Evolutionary conservation across 2,329 filamentous ascomycete genomes (phyloP).

Genomic region (Trichoderma koningii): DNA sequence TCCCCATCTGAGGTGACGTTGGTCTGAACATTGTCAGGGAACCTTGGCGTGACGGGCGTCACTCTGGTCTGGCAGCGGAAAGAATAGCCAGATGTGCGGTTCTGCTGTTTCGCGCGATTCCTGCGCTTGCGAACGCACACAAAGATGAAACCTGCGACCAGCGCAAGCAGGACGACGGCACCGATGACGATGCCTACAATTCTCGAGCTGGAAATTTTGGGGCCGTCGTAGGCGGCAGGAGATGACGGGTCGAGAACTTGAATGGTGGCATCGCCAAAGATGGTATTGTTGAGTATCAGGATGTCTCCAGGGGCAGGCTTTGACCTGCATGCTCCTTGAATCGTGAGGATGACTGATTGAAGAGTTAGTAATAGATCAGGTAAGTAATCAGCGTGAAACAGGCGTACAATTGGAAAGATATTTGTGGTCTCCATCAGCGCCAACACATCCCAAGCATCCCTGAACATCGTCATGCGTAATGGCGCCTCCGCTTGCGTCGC

Average conservation of each 20-base stretch:
- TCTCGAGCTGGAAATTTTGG: constrained; percentile 41
- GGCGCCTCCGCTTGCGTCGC: constrained; percentile 44
- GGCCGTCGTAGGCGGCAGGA: background rate
- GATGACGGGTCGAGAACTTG: constrained; percentile 9
- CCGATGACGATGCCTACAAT: constrained; percentile 51
- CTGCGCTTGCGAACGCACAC: constrained; percentile 50
- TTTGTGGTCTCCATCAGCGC: constrained; percentile 44
- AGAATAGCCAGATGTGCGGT: constrained; percentile 47
- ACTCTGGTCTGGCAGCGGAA: constrained; percentile 50
- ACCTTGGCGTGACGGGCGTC: constrained; percentile 4
- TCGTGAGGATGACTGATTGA: constrained; percentile 50
- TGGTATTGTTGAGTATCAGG: constrained; percentile 48
- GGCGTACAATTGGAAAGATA: constrained; percentile 55
- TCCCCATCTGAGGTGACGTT: constrained; percentile 21
- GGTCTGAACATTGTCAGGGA: background rate
- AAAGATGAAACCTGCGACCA: constrained; percentile 45
- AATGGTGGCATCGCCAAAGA: constrained; percentile 44
- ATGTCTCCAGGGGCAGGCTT: constrained; percentile 43
- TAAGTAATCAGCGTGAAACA: background rate
- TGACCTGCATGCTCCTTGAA: constrained; percentile 55
- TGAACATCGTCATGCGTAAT: constrained; percentile 40
- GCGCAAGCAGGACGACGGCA: constrained; percentile 42
- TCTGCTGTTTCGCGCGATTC: constrained; percentile 35
- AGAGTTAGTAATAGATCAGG: constrained; percentile 15
- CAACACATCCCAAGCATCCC: constrained; percentile 51